Conservation (phyloP, 2,329 filamentous ascomycete genomes). For the Didymella pomorum region DNA sequence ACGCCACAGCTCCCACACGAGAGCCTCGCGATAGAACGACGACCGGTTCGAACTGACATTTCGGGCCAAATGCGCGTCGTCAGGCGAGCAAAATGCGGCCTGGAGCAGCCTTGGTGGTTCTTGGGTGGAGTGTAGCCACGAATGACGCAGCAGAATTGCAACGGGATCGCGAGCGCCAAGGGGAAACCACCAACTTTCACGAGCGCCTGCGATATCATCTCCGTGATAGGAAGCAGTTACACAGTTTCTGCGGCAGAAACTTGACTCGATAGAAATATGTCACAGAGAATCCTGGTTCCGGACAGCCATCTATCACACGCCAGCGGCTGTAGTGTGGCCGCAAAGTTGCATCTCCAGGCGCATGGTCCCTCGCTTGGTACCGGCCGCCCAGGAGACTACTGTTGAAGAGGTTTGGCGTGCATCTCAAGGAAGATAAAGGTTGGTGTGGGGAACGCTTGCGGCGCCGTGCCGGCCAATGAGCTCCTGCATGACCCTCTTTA, state of each 20-base stretch:
- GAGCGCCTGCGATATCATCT: conserved; percentile 20
- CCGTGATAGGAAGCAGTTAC: conserved; percentile 23
- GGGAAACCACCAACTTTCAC: conserved; percentile 12
- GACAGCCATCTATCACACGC: conserved; percentile 36
- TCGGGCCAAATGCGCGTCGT: conserved; percentile 3
- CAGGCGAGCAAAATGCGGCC: conserved; percentile 17
- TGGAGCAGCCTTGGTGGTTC: conserved; percentile 6
- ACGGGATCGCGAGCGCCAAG: conserved; percentile 25
- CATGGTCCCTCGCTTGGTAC: conserved; percentile 23
- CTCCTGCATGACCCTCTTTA: conserved; percentile 26
- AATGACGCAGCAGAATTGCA: conserved; percentile 27
- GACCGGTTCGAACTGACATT: background rate
- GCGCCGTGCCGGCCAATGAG: conserved; percentile 28
- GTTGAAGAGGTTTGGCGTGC: conserved; percentile 19
- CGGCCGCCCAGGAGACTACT: conserved; percentile 12
- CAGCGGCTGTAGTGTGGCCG: conserved; percentile 11
- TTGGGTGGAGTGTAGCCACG: conserved; percentile 19
- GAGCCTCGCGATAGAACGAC: conserved; percentile 5
- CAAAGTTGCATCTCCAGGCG: conserved; percentile 25
- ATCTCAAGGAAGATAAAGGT: conserved; percentile 31
- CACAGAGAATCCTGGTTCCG: conserved; percentile 22
- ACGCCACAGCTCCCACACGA: conserved; percentile 13
- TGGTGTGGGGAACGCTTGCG: conserved; percentile 33
- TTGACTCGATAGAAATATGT: conserved; percentile 47
- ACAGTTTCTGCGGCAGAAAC: conserved; percentile 6